Evolutionary conservation across 1,284 basidiomycete species (phyloP).

Genomic region (Xerocomus cyaneibrunnescens): DNA sequence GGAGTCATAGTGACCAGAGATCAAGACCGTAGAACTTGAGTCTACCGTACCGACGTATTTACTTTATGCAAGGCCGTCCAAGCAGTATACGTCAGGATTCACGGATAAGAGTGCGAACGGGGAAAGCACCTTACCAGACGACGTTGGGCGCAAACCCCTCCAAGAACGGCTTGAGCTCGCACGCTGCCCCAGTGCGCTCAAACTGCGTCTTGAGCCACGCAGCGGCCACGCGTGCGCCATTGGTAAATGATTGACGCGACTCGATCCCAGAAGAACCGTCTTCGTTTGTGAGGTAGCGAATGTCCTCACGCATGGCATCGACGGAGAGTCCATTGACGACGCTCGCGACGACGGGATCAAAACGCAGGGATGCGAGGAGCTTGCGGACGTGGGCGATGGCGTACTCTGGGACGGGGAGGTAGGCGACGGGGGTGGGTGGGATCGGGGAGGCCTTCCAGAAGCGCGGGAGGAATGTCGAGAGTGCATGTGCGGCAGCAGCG

Average conservation of each 20-base stretch:
- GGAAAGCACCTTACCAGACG: constrained; percentile 56
- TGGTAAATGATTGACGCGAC: constrained; percentile 76
- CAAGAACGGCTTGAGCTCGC: constrained; percentile 65
- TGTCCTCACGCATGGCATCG: constrained; percentile 62
- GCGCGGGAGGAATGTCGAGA: constrained; percentile 49
- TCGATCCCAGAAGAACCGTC: constrained; percentile 61
- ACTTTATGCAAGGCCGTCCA: constrained; percentile 36
- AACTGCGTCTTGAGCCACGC: constrained; percentile 72
- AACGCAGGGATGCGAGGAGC: constrained; percentile 51
- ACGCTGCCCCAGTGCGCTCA: constrained; percentile 71
- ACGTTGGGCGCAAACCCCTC: constrained; percentile 80
- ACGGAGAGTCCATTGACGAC: constrained; percentile 65
- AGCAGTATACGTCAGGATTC: background rate
- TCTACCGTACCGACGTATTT: constrained; percentile 48
- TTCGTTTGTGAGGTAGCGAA: constrained; percentile 83
- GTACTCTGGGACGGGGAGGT: constrained; percentile 51
- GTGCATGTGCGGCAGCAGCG: constrained; percentile 30
- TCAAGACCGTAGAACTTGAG: constrained; percentile 58
- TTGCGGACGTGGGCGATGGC: constrained; percentile 50
- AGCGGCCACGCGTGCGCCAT: constrained; percentile 68
- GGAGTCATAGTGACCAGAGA: constrained; percentile 85
- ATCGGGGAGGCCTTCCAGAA: constrained; percentile 62
- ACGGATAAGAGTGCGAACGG: background rate
- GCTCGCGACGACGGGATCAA: constrained; percentile 58
- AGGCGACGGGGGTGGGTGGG: constrained; percentile 45